Evolutionary conservation across 352 stramenopile species (phyloP), one percentile per base, ranked within the genome.

Genomic region (Phytophthora fragariaefolia): DNA sequence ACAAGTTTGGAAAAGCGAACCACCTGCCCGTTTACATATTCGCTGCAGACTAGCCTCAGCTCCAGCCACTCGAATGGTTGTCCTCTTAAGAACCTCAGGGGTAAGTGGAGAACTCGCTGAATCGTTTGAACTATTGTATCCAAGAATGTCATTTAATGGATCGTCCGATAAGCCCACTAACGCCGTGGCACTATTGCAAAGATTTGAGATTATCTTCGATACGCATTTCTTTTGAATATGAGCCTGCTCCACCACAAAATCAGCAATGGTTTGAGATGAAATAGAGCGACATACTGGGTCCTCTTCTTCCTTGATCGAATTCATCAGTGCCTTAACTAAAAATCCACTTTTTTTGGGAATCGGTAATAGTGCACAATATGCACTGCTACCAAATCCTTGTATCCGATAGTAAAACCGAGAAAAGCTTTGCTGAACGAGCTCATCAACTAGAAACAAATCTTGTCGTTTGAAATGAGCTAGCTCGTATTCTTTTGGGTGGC

Each of bases 401-500:
- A 95, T 62, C 3, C 83, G 78, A 13, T 85, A 63, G 48, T 85
- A 82, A 47, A 82, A 78, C 1, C 58, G 69, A 34, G 71, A 63
- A 34, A 83, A 93, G 4, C 71, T 74, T 61, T 85, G 66, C 27
- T 91, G 83, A 26, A 95, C 58, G 6, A 80, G 48, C 5, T 96
- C 88, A 42, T 96, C 88, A 2, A 92, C 57, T 1, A 92, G 57
- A 66, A 93, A 96, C 17, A 96, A 60, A 49, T 96, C 88, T 68
- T 96, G 88, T 1, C 88, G 81, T 40, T 83, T 82, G 30, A 93
- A 93, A 60, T 96, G 88, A 13, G 86, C 82, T 38, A 77, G 54
- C 62, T 95, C 83, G 56, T 83, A 95, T 36, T 69, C 74, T 23
- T 71, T 38, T 2, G 75, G 63, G 15, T 76, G 13, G 1, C 3